Evolutionary conservation across 2,329 filamentous ascomycete species (phyloP), one percentile per base, ranked within the genome.

Genomic region (Aureobasidium namibiae): DNA sequence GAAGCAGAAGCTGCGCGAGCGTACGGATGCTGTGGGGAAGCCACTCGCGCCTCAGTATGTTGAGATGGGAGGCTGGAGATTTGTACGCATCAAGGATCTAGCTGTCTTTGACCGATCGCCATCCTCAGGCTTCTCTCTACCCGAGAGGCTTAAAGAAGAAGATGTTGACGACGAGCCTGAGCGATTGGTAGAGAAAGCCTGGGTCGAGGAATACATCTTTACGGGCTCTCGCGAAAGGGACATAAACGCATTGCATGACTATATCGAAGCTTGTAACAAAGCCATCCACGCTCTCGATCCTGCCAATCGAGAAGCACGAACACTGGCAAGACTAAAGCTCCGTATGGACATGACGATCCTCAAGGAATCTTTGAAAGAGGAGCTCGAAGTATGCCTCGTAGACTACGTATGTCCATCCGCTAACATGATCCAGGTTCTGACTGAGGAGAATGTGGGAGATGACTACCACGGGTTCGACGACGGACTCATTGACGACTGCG

Each of bases 211-310:
- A 29, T 59, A 59, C 36, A 33, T 59, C 24, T 59, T 49, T 16
- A 59, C 56, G 4, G 56, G 56, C 45, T 36, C 45, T 42, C 34
- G 34, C 16, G 45, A 59, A 16, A 24, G n/a, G 36, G 56, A 59
- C 21, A 18, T 52, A 9, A 11, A 24, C 14, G 56, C 56, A 11
- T 21, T 59, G 33, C 56, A 41, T 18, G 38, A 26, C 13, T 52
- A 59, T 18, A 41, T 59, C 29, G 36, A 42, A 14, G 44, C 44
- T 16, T 59, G 44, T 38, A 41, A 52, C 44, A 31, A n/a, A 23
- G 56, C 56, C 24, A 50, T 59, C 21, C 33, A 14, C 5, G 45
- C 56, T 26, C 45, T 59, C 14, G 56, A 59, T 14, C 26, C 45
- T 9, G 34, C 23, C 18, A n/a, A 39, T 18, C 24, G 24, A 26